A percentile compares a stretch with the other conserved stretches of the same genome.
Conservation (phyloP, 139 green algal species). For the Chlamydomonas sphaeroides region DNA sequence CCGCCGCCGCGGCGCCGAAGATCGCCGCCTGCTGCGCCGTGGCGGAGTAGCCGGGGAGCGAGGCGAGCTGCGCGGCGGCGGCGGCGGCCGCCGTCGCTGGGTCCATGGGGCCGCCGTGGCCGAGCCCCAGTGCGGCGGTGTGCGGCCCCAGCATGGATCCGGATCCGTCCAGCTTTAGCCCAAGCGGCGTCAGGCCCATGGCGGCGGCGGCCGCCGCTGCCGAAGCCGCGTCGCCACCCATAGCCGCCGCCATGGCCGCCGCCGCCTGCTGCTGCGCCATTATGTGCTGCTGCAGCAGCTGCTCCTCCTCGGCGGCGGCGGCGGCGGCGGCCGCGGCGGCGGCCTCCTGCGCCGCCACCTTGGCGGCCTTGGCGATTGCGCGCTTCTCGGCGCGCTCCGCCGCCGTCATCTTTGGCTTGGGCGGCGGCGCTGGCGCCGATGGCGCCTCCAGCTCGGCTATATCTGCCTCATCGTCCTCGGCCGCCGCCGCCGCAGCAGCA, state of each 20-base stretch:
- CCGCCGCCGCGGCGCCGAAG: not conserved
- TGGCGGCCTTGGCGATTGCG: not conserved
- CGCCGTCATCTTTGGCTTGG: not conserved
- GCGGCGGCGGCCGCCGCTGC: not conserved
- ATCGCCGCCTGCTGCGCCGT: not conserved
- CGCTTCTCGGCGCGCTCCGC: not conserved
- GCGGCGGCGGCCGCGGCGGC: not conserved
- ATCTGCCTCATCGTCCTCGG: constrained; percentile 12
- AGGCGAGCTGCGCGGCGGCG: no score
- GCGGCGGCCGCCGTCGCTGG: not conserved
- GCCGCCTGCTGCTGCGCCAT: not conserved
- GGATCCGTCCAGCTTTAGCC: not conserved
- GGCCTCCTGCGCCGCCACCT: not conserved
- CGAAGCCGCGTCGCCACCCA: constrained; percentile 1
- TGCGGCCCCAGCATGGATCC: not conserved
- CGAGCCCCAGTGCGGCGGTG: not conserved
- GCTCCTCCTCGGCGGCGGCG: not conserved
- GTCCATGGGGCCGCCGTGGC: not conserved
- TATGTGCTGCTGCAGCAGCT: not conserved
- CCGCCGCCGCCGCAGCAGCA: constrained; percentile 4
- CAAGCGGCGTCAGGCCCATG: not conserved
- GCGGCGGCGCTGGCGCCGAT: not conserved
- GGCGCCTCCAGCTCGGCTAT: not conserved
- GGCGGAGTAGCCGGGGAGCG: no score
- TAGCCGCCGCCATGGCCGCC: not conserved